A percentile compares a stretch with the other conserved stretches of the same genome.
phyloP scores from a whole-genome alignment of 2,329 filamentous ascomycete genomes.

The Chaetomiaceae sp. region DNA sequence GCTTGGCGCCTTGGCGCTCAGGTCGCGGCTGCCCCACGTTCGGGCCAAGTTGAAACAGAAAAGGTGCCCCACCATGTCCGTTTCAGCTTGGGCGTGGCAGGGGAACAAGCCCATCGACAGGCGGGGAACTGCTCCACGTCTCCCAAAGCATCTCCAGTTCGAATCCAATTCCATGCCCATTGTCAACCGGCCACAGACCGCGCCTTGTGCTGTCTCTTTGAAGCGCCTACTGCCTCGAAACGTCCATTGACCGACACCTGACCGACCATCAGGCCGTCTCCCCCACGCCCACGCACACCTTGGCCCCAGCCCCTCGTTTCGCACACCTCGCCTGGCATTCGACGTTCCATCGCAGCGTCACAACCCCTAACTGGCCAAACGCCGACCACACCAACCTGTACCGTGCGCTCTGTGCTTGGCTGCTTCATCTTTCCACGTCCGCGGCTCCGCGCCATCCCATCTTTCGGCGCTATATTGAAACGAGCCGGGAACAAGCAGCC shows the following conservation, averaged over 20 bases:
- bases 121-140: conserved; percentile 2
- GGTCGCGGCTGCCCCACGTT: conserved; percentile 1
- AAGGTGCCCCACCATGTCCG: conserved; percentile 6
- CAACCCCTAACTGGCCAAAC: conserved; percentile 7
- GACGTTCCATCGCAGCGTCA: conserved; percentile 17
- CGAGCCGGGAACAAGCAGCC: conserved; percentile 6
- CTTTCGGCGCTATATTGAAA: conserved; percentile 13
- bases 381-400: conserved; percentile 6
- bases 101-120: not conserved
- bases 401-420: not conserved
- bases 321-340: conserved; percentile 3
- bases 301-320: conserved; percentile 17
- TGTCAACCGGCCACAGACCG: not conserved
- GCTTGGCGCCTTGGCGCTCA: conserved; percentile 3
- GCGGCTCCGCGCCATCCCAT: conserved; percentile 7
- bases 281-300: conserved; percentile 4
- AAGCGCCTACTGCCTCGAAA: not conserved
- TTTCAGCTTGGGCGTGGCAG: conserved; percentile 10
- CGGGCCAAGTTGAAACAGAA: conserved; percentile 9
- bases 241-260: not conserved
- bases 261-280: not conserved
- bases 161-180: not conserved
- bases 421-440: not conserved
- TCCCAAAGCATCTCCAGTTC: not conserved
- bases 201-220: not conserved